Evolutionary conservation across 805 yeast genomes (phyloP), one percentile per base, ranked within the genome.

Genomic region (Wickerhamomyces chambardii): DNA sequence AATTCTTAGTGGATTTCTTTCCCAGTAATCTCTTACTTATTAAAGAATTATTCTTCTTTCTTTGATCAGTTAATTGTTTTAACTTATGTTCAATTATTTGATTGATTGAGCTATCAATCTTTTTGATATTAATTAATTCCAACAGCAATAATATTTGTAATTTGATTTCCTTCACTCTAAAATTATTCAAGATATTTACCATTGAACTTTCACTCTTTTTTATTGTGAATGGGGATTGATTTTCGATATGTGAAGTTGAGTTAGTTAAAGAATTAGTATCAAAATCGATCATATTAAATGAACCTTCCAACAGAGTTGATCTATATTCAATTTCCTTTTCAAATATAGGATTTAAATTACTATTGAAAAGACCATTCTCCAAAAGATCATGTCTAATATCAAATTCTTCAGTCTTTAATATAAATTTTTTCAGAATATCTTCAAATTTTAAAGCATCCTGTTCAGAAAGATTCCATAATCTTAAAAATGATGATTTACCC

Each of bases 161-260:
- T 41, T 74, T 78, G 2, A 77, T 69, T 42, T 75, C 82, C 26
- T 80, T 55, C 3, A 70, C 58, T 41, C 74, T 75, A 38, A 75
- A 55, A 28, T 65, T 62, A 28, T 58, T 49, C 3, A 61, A 46
- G 1, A 68, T 39, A 14, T 54, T 59, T 1, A 45, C 46, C 1
- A 57, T 29, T 8, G 48, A 43, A 18, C 55, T 56, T 19, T 7
- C 7, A 19, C n/a, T n/a, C n/a, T n/a, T n/a, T n/a, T 19, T 19
- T 8, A 19, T 4, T 19, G 22, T 6, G 6, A 19, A 19, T 6
- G 22, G 9, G 6, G 22, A 19, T 19, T 7, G 5, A 3, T 7
- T 8, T 8, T 19, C 22, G 10, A 19, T 19, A 8, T 7, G 43
- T 46, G 15, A 29, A 29, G 3, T 35, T 24, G 14, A 32, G 33